These are phyloP conservation scores for Fragaria nilgerrensis DNA, from an alignment of 306 rosid species.

Conservation along the genomic window DNA sequence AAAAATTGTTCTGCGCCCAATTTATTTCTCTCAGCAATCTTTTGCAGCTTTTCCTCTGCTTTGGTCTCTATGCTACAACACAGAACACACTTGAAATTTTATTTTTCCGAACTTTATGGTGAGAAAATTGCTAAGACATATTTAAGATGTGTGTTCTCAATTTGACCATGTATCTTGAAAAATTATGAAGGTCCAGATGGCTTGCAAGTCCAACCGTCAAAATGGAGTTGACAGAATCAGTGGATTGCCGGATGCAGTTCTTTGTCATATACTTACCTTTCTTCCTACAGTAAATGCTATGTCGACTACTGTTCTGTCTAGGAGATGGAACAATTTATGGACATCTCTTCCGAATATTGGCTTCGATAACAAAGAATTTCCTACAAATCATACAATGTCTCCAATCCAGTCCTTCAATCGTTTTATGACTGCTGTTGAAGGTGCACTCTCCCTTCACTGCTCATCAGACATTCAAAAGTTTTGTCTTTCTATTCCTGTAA, in stretches of 20 bases:
- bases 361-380: neutral
- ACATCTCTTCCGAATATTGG: neutral
- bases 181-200: neutral
- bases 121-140: no score
- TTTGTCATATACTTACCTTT: neutral
- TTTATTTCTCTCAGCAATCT: no score
- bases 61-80: neutral
- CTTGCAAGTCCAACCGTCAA: neutral
- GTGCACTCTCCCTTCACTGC: neutral
- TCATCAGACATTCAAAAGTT: neutral
- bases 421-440: neutral
- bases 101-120: no score
- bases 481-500: neutral
- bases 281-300: neutral
- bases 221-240: conserved; percentile 1
- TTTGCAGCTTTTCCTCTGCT: neutral
- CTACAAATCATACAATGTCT: neutral
- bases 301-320: neutral
- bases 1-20: neutral
- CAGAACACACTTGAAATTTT: neutral
- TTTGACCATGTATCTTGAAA: neutral
- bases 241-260: conserved; percentile 2
- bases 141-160: neutral
- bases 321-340: neutral
- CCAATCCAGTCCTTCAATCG: neutral